Base-by-base conservation (phyloP, 768 basidiomycete genomes). In the Suillus sp. region DNA sequence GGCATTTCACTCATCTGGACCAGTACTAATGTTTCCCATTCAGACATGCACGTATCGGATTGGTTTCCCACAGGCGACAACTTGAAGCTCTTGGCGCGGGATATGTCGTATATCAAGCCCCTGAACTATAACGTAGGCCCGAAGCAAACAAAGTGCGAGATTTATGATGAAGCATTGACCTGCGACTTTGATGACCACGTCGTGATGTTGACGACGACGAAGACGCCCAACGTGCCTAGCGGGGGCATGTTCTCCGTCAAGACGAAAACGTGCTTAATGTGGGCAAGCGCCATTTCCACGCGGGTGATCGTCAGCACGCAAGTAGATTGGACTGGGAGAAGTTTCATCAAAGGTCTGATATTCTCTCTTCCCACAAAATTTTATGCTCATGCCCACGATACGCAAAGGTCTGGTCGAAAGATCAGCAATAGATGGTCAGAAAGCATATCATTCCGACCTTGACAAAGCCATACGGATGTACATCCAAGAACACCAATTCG, bases 261-360 rank as follows among this genome's bases (percentile, higher is more conserved):
- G 84, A 98, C 96, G 18, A 79, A 88, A 68, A 97, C 96, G 14
- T 98, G 96, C 72, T 81, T 99, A 54, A 99, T 86, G 81, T 99
- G 95, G 95, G 95, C 94, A 13, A 89, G 90, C 59, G 78, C 84
- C 4, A 83, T 90, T 59, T 84, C 89, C 27, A 91, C 91, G 6
- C 86, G 83, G 63, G 86, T 99, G 16, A 66, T 95, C 13, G 93
- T 99, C 4, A 95, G 93, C 47, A 94, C 92, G 5, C 86, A 91
- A 66, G 93, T 99, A 1, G 96, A 98, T 64, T 99, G 96, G 95
- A 93, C 93, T 0, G 96, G 96, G 50, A 84, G 95, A 68, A 96
- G 93, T 77, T 99, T 98, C 78, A 95, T 99, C 76, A 96, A 93
- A 78, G 91, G 95, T n/a, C n/a, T n/a, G n/a, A n/a, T n/a, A n/a